Evolutionary conservation across 179 eudicot genomes (phyloP), one percentile per base, ranked within the genome.

Genomic region (Heliamphora pulchella): DNA sequence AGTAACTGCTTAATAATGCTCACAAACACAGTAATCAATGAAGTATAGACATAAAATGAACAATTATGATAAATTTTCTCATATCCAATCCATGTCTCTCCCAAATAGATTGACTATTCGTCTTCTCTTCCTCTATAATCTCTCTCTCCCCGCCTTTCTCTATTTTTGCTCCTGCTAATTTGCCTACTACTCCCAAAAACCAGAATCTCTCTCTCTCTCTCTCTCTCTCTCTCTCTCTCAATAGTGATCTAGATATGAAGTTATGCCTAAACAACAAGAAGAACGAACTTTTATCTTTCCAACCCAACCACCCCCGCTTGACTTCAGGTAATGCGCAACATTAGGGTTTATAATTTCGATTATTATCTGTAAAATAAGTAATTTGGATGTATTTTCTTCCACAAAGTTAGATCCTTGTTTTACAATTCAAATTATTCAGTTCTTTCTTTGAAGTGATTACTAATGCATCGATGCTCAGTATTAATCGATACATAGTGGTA

Each of bases 201-300:
- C 20, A 22, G 5, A 77, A 44, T 22, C 54, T 79, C 48, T 65
- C 62, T 63, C 31, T 31, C 63, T 78, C 4, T 67, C 46, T 31
- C 31, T 31, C 31, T 31, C 31, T 31, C 31, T 31, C 31, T 31
- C 31, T 31, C 31, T 31, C 31, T 31, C 31, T 31, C 31, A 31
- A 31, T 31, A 31, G 31, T 31, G 31, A 31, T 61, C 54, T 0
- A 46, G 55, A 43, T 47, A 22, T 31, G 78, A 80, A 59, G 59
- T 61, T n/a, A 50, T 82, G 17, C 65, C 83, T 46, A 87, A 82
- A 55, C 78, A 81, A 54, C 76, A 11, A 41, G 66, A 57, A 14
- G 88, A 89, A 80, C 86, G 86, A 43, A 54, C 80, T 8, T 86
- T 79, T 81, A 84, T 84, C 78, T 78, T 85, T 18, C 84, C 81